Base-by-base conservation (phyloP, 2,329 filamentous ascomycete species). In the Parascedosporium putredinis region DNA sequence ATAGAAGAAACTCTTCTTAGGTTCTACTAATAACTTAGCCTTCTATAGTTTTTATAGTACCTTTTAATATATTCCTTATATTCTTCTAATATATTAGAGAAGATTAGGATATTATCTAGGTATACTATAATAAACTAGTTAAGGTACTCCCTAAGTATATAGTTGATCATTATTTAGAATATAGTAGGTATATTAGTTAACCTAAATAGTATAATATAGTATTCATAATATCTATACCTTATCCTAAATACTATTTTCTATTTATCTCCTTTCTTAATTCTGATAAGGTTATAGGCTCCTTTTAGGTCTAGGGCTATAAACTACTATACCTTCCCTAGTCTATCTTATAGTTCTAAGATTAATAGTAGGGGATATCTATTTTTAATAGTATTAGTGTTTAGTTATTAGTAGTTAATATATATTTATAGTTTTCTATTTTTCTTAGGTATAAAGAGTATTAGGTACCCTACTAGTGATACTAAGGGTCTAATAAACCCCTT, bases 61-160 rank as follows among this genome's bases (percentile, higher is more conserved):
- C 12, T 42, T 36, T 23, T 34, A 23, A 45, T 25, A 34, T 34
- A 10, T 5, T 34, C 4, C 6, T 46, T 54, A 50, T 54, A 52
- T 34, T 50, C 45, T 6, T 51, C 47, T 48, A 31, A 22, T 3
- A 9, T 47, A 8, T 52, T 49, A 47, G 42, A 51, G 38, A 45
- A 54, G 31, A 55, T 52, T 38, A 53, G 25, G 18, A 55, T 55
- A 55, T 52, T 53, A 53, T 54, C 47, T 36, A 54, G 20, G 23
- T 54, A 52, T 46, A 50, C 45, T 44, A 53, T 53, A 52, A 52
- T 54, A 40, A 53, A 53, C n/a, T 31, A 42, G 40, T 52, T 25
- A 1, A 52, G 5, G 25, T 51, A 45, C 18, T 40, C 27, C 31
- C 16, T 20, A 38, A 47, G 27, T 20, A 47, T 31, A 49, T 50